Conservation (phyloP, 805 yeast species). For the Clavispora vitiphila region DNA sequence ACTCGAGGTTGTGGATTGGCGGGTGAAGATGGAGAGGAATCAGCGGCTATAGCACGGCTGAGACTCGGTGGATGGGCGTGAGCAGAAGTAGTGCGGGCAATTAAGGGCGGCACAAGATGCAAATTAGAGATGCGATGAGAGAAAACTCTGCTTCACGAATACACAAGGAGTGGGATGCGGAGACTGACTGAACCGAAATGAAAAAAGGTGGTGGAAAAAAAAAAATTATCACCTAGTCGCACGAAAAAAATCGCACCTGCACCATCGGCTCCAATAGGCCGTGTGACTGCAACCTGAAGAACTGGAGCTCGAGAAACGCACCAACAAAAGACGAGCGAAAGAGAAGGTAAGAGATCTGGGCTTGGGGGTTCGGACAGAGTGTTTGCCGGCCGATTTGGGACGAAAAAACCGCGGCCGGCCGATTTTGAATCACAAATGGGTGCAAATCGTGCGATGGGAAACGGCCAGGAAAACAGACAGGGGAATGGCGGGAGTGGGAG, state of each 20-base stretch:
- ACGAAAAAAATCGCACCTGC: constrained; percentile 1
- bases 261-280: neutral
- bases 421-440: neutral
- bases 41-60: neutral
- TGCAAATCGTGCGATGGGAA: neutral
- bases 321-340: no score
- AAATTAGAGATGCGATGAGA: neutral
- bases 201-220: neutral
- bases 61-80: neutral
- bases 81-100: neutral
- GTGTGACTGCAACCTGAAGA: neutral
- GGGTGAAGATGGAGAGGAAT: neutral
- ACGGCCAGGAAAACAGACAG: neutral
- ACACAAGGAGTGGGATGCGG: neutral
- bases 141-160: neutral
- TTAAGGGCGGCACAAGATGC: neutral
- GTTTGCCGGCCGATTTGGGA: no score
- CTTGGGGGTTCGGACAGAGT: no score
- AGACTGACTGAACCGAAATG: neutral
- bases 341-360: no score
- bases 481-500: neutral
- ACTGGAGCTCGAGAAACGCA: no score
- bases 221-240: neutral
- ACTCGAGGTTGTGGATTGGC: no score
- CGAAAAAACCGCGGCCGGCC: no score